Percentiles rank a stretch among this genome's conserved stretches.
phyloP scores from a whole-genome alignment of 2,329 filamentous ascomycete genomes.

The Endocalyx cinctus region DNA sequence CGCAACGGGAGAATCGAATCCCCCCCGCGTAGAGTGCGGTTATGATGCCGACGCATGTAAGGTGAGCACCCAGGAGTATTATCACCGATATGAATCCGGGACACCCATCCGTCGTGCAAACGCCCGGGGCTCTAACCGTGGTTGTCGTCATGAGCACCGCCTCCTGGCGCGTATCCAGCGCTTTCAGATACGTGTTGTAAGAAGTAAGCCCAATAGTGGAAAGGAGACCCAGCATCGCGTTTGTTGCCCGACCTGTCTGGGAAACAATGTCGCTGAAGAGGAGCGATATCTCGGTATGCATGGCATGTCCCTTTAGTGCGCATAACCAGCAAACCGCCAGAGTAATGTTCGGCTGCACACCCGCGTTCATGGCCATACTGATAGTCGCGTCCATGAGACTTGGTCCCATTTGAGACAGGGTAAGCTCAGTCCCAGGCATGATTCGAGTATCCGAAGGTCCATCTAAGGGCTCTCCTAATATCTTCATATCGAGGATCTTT shows the following conservation, averaged over 20 bases:
- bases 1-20: conserved; percentile 8
- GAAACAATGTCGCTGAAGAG: no score
- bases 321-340: no score
- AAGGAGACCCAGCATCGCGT: conserved; percentile 3
- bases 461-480: conserved; percentile 4
- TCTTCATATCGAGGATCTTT: conserved; percentile 3
- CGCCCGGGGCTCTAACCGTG: neutral
- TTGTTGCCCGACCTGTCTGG: no score
- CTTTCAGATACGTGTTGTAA: conserved; percentile 3
- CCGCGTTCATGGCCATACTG: no score
- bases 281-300: no score
- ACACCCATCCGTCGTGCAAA: conserved; percentile 5
- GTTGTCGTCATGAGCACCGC: conserved; percentile 1
- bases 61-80: conserved; percentile 3
- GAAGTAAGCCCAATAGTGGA: neutral
- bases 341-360: no score
- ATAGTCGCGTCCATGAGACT: no score
- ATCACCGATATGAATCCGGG: conserved; percentile 5
- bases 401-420: no score
- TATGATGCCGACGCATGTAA: conserved; percentile 5
- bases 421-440: neutral
- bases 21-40: conserved; percentile 4
- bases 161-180: neutral
- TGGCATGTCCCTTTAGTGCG: no score
- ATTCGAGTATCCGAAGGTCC: neutral